These are phyloP conservation scores for Microthlaspi erraticum DNA, from an alignment of 345 rosid genomes.

Conservation along the genomic window DNA sequence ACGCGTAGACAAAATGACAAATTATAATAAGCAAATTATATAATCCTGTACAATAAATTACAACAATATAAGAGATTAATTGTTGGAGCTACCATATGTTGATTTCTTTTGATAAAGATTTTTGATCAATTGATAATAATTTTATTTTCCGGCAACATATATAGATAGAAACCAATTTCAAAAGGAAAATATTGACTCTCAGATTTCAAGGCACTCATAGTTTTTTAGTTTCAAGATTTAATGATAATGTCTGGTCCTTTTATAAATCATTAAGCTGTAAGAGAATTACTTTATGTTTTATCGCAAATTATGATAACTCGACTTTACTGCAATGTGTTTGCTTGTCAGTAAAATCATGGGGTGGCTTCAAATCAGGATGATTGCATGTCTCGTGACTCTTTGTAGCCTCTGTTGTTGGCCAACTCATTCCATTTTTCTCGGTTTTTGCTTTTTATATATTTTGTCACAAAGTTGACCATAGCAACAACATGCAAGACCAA, in stretches of 20 bases:
- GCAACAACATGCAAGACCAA: constrained; percentile 37
- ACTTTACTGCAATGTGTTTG: constrained; percentile 46
- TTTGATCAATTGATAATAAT: not conserved
- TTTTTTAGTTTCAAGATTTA: constrained; percentile 40
- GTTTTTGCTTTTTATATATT: not conserved
- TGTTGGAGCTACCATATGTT: not conserved
- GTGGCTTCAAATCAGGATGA: constrained; percentile 43
- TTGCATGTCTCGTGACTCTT: constrained; percentile 46
- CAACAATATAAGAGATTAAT: not conserved
- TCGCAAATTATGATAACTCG: constrained; percentile 34
- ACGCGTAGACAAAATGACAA: not conserved
- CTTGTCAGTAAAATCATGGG: constrained; percentile 49
- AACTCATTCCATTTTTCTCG: constrained; percentile 37
- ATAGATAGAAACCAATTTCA: constrained; percentile 15
- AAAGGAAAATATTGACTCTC: constrained; percentile 34
- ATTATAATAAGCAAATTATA: not conserved
- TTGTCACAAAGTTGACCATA: constrained; percentile 33
- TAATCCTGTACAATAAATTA: not conserved
- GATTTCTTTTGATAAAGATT: not conserved
- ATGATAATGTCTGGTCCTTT: constrained; percentile 44
- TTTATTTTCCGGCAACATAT: too few relatives aligned
- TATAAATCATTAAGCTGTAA: constrained; percentile 42
- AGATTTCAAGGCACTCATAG: constrained; percentile 41
- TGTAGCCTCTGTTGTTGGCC: constrained; percentile 39
- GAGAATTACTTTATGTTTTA: constrained; percentile 39